Conservation (phyloP, 148 eudicot genomes). For the Chenopodium formosanum region DNA sequence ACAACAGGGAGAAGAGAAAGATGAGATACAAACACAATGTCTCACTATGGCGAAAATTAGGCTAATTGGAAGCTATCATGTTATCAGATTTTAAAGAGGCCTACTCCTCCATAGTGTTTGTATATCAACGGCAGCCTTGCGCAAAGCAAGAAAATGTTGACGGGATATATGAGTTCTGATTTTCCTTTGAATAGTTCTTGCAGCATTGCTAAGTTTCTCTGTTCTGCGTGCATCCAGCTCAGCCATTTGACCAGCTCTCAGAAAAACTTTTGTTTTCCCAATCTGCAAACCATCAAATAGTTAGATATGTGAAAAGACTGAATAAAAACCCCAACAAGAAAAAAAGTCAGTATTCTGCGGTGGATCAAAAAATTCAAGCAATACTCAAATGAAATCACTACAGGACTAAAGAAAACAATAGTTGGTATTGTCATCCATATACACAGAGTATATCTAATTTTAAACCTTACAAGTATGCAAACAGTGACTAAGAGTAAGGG, state of each 20-base stretch:
- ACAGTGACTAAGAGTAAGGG: not conserved
- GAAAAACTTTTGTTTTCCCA: conserved; percentile 83
- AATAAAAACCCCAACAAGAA: not conserved
- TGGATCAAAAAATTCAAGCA: not conserved
- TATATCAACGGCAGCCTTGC: conserved; percentile 49
- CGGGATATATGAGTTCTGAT: conserved; percentile 61
- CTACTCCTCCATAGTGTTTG: conserved; percentile 78
- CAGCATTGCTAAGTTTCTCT: conserved; percentile 67
- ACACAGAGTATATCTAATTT: not conserved
- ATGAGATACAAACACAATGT: conserved; percentile 19
- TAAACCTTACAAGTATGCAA: not conserved
- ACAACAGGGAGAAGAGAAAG: conserved; percentile 1
- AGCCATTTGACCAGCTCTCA: conserved; percentile 98
- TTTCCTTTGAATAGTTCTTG: conserved; percentile 71
- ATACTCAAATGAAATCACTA: too few relatives aligned
- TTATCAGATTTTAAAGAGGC: conserved; percentile 26
- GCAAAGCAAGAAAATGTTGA: conserved; percentile 53
- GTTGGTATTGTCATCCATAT: not conserved
- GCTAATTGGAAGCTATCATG: conserved; percentile 7
- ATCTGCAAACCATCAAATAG: conserved; percentile 49
- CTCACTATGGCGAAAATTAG: not conserved
- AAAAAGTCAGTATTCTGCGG: not conserved
- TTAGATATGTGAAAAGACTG: conserved; percentile 2
- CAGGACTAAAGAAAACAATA: not conserved
- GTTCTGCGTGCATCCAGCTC: conserved; percentile 77